Conservation (phyloP, 108 stramenopile genomes). For the Nitzschia sp. region DNA sequence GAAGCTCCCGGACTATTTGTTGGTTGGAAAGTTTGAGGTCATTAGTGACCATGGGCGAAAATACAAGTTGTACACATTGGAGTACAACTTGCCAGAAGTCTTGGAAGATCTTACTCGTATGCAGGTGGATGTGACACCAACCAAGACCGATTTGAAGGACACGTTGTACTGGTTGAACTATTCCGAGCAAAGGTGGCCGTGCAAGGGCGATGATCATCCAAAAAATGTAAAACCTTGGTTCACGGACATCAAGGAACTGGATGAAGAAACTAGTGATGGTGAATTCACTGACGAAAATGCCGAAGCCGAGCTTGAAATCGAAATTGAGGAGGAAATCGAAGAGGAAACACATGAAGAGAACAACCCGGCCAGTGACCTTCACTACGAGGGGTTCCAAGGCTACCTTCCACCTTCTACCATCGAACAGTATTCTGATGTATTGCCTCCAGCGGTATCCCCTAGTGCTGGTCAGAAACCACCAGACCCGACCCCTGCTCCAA, state of each 20-base stretch:
- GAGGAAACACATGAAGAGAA: constrained; percentile 2
- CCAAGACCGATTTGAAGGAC: constrained; percentile 6
- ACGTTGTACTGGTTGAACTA: constrained; percentile 38
- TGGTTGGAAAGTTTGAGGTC: constrained; percentile 25
- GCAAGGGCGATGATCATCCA: constrained; percentile 6
- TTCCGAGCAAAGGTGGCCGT: constrained; percentile 22
- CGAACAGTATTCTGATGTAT: constrained; percentile 7
- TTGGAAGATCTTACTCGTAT: constrained; percentile 20
- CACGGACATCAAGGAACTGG: constrained; percentile 19
- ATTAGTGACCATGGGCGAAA: constrained; percentile 8
- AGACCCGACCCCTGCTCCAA: constrained; percentile 7
- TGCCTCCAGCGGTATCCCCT: constrained; percentile 7
- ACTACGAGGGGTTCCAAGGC: constrained; percentile 24
- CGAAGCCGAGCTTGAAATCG: constrained; percentile 18
- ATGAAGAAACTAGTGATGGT: constrained; percentile 20
- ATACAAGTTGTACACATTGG: constrained; percentile 33
- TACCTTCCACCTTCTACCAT: constrained; percentile 27
- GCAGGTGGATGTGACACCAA: constrained; percentile 9
- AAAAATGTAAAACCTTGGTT: constrained; percentile 28
- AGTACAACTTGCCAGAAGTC: constrained; percentile 28
- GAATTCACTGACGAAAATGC: constrained; percentile 14
- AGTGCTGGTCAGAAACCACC: constrained; percentile 7
- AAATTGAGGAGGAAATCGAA: constrained; percentile 4
- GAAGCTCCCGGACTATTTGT: constrained; percentile 22
- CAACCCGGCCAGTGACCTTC: constrained; percentile 8